Base-by-base conservation (phyloP, 768 basidiomycete species). In the Lactarius trivialis region DNA sequence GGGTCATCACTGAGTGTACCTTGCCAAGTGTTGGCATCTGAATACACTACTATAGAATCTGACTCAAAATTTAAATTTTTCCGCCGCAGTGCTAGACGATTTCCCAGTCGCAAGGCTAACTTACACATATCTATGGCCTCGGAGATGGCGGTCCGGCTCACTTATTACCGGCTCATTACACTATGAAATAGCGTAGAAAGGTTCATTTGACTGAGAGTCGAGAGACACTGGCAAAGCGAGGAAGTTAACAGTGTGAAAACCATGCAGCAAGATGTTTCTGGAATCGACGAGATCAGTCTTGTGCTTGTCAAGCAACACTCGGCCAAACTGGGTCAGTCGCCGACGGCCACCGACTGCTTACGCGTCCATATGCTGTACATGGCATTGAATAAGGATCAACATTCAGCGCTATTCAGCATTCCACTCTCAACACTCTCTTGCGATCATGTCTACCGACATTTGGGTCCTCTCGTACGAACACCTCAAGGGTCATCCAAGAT, bases 381-480 rank as follows among this genome's bases (percentile, higher is more conserved):
- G 1, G 36, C 11, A 3, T 21, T 12, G 11, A 24, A 24, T 48
- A 8, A 19, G 41, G 7, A 9, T 9, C 41, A 43, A 43, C 19
- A 41, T 19, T 41, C 19, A 7, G 8, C 34, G 34, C 12, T 15
- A 15, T 39, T 39, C 37, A 17, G 7, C 37, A 5, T 7, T 39
- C 37, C 7, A 24, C 15, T 21, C 17, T 21, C 45, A 26, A 24
- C 24, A 2, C 12, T 55, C 28, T 30, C 28, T 15, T 30, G 30
- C 48, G 12, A 48, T 43, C 61, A 86, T 86, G 85, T 67, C 82
- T 19, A 63, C 56, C 9, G 77, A 88, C 45, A 73, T 73, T 26
- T 85, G 83, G 68, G 80, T 91, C 63, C 76, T 82, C 67, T 81
- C 86, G 0, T 86, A 87, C 65, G 85, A 85, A 21, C 85, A 90